phyloP scores from a whole-genome alignment of 2,329 filamentous ascomycete species.

The Trichoderma asperellum region DNA sequence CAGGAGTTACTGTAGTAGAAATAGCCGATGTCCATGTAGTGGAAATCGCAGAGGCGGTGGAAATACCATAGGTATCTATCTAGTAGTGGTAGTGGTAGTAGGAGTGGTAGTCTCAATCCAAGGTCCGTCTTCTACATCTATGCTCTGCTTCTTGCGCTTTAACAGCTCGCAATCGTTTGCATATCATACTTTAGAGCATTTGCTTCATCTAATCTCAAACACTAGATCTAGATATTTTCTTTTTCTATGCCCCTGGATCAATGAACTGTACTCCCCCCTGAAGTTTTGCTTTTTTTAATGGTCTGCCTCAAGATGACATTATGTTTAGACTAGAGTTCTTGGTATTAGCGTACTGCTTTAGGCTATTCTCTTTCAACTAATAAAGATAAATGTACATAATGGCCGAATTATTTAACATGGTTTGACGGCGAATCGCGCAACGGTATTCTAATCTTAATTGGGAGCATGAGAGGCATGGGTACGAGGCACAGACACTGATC shows the following conservation, averaged over 20 bases:
- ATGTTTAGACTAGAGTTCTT: neutral
- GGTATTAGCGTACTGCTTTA: neutral
- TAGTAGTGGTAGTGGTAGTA: neutral
- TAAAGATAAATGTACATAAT: neutral
- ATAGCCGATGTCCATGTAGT: neutral
- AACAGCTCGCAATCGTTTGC: too few relatives aligned
- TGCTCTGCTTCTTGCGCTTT: too few relatives aligned
- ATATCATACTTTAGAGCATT: too few relatives aligned
- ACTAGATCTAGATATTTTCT: neutral
- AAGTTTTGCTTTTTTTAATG: neutral
- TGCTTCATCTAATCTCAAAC: neutral
- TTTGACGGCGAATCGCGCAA: neutral
- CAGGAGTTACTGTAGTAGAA: neutral
- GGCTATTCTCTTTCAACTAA: neutral
- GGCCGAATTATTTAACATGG: neutral
- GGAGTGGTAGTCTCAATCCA: neutral
- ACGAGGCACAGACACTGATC: too few relatives aligned
- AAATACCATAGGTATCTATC: neutral
- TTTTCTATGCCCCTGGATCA: neutral
- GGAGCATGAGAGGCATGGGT: too few relatives aligned
- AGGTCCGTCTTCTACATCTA: neutral
- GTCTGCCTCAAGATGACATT: neutral
- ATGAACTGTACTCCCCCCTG: neutral
- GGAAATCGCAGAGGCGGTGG: neutral
- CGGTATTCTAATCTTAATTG: neutral